A percentile compares a stretch with the other conserved stretches of the same genome.
These are phyloP conservation scores for Euryodendron excelsum DNA, from an alignment of 148 eudicot species.

Conservation along the genomic window DNA sequence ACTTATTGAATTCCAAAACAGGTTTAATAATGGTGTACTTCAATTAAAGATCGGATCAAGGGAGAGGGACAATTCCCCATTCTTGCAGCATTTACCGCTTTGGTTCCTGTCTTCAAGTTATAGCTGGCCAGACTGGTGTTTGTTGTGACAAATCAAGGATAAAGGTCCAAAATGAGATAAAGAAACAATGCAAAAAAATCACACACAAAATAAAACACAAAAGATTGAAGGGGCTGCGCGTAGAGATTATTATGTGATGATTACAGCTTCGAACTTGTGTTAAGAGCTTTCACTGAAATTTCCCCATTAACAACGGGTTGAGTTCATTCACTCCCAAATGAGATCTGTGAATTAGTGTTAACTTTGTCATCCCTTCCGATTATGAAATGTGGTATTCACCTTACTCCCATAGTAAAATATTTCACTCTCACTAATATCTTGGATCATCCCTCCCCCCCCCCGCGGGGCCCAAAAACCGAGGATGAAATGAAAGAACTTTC, in stretches of 20 bases:
- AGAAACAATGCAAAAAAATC: background rate
- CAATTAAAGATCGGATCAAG: too few relatives aligned
- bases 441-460: too few relatives aligned
- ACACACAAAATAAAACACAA: background rate
- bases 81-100: too few relatives aligned
- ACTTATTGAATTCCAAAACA: too few relatives aligned
- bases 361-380: background rate
- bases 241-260: background rate
- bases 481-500: too few relatives aligned
- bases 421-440: too few relatives aligned
- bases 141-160: background rate
- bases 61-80: too few relatives aligned
- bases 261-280: too few relatives aligned
- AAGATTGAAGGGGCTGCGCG: background rate
- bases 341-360: background rate
- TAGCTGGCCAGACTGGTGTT: background rate
- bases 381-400: background rate
- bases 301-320: background rate
- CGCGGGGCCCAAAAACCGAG: too few relatives aligned
- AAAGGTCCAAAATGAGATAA: background rate
- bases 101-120: too few relatives aligned
- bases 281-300: too few relatives aligned
- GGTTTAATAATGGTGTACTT: too few relatives aligned
- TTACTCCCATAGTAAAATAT: background rate
- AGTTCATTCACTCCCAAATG: background rate